A percentile compares a stretch with the other conserved stretches of the same genome.
Conservation (phyloP, 805 yeast genomes). For the Candida pini region DNA sequence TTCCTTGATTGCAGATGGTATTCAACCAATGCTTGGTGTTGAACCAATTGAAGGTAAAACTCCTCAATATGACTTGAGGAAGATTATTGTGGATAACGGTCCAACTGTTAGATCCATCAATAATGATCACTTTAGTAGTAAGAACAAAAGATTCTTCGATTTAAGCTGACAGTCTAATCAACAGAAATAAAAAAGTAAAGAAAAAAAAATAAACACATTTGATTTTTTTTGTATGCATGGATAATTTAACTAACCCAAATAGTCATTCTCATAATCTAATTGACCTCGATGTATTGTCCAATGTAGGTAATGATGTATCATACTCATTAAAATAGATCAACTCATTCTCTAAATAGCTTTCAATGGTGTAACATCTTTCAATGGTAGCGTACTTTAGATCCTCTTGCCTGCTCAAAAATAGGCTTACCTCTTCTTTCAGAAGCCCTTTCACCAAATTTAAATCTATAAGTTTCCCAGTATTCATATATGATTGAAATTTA, state of each 20-base stretch:
- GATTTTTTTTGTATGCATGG: too few relatives aligned
- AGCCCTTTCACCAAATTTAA: conserved; percentile 44
- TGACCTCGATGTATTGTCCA: too few relatives aligned
- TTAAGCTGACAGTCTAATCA: conserved; percentile 15
- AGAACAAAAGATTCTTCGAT: conserved; percentile 24
- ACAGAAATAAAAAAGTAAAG: too few relatives aligned
- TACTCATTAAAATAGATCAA: too few relatives aligned
- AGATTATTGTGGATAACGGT: conserved; percentile 5
- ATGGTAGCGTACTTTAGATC: background rate
- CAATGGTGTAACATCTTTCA: background rate
- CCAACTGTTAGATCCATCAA: conserved; percentile 24
- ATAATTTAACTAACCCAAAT: too few relatives aligned
- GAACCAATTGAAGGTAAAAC: conserved; percentile 4
- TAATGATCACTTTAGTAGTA: conserved; percentile 22
- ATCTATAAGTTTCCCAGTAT: conserved; percentile 48
- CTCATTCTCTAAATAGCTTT: background rate
- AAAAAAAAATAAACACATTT: too few relatives aligned
- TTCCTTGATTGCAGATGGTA: conserved; percentile 57
- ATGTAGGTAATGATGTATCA: too few relatives aligned
- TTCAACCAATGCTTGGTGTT: conserved; percentile 33
- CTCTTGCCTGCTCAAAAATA: background rate
- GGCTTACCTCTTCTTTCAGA: conserved; percentile 46
- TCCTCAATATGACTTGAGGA: conserved; percentile 1
- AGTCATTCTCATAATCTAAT: too few relatives aligned
- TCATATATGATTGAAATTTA: conserved; percentile 46